phyloP scores from a whole-genome alignment of 2,329 filamentous ascomycete genomes.

The Polytolypa hystricis region DNA sequence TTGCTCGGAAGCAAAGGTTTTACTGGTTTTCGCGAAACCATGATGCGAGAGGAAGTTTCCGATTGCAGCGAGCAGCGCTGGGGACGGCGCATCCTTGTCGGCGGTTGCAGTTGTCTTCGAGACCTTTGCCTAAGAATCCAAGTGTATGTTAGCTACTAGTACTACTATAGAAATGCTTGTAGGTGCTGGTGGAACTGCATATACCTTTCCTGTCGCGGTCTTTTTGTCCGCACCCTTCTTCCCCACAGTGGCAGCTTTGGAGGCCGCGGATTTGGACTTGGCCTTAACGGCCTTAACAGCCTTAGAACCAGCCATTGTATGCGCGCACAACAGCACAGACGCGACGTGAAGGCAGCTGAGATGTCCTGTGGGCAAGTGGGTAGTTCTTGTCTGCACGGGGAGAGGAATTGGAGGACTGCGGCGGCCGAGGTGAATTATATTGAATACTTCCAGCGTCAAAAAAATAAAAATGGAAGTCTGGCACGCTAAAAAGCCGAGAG shows the following conservation, averaged over 20 bases:
- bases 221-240: background rate
- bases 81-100: conserved; percentile 35
- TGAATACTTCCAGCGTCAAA: too few relatives aligned
- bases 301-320: conserved; percentile 4
- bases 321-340: background rate
- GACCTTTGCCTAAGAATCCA: conserved; percentile 17
- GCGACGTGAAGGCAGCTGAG: too few relatives aligned
- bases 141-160: background rate
- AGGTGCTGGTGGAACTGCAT: background rate
- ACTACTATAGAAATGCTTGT: background rate
- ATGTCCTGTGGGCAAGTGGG: too few relatives aligned
- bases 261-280: background rate
- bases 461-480: too few relatives aligned
- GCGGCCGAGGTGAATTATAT: too few relatives aligned
- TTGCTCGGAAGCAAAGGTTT: conserved; percentile 53
- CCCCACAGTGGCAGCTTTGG: background rate
- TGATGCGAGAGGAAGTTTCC: conserved; percentile 55
- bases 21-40: conserved; percentile 51
- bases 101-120: conserved; percentile 8
- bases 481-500: too few relatives aligned
- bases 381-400: too few relatives aligned
- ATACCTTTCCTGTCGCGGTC: conserved; percentile 11
- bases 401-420: too few relatives aligned
- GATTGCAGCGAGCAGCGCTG: conserved; percentile 56
- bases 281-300: background rate